Conservation (phyloP, 2,329 filamentous ascomycete genomes). For the Cryphonectria nitschkei region DNA sequence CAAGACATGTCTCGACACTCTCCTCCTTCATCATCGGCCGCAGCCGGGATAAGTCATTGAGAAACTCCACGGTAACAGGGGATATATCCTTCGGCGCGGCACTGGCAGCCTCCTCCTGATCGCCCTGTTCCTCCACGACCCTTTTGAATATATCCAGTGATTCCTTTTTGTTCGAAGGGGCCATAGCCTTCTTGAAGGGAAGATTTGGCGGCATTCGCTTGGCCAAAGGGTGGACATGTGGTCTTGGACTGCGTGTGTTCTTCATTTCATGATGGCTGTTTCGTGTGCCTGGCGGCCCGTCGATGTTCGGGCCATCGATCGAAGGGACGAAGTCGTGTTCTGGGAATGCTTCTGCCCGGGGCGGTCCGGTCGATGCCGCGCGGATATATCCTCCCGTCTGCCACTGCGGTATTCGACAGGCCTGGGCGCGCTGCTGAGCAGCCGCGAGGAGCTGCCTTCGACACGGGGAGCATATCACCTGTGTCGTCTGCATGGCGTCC, state of each 20-base stretch:
- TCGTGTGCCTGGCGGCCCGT: not conserved
- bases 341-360: not conserved
- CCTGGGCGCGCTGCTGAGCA: conserved; percentile 30
- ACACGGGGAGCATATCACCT: conserved; percentile 20
- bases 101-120: not conserved
- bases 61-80: conserved; percentile 31
- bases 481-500: conserved; percentile 14
- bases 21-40: conserved; percentile 35
- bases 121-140: conserved; percentile 21
- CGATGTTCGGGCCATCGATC: conserved; percentile 16
- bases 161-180: not conserved
- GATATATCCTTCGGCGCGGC: conserved; percentile 5
- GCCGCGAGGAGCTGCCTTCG: conserved; percentile 21
- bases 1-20: conserved; percentile 32
- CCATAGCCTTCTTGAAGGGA: not conserved
- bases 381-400: conserved; percentile 10
- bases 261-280: no score
- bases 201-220: not conserved
- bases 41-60: conserved; percentile 37
- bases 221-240: not conserved
- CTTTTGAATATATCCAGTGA: conserved; percentile 25
- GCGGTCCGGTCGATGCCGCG: conserved; percentile 6
- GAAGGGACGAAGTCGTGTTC: conserved; percentile 18
- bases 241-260: not conserved
- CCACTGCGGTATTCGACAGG: conserved; percentile 19